Base-by-base conservation (phyloP, 2,329 filamentous ascomycete species). In the Apiospora arundinis region DNA sequence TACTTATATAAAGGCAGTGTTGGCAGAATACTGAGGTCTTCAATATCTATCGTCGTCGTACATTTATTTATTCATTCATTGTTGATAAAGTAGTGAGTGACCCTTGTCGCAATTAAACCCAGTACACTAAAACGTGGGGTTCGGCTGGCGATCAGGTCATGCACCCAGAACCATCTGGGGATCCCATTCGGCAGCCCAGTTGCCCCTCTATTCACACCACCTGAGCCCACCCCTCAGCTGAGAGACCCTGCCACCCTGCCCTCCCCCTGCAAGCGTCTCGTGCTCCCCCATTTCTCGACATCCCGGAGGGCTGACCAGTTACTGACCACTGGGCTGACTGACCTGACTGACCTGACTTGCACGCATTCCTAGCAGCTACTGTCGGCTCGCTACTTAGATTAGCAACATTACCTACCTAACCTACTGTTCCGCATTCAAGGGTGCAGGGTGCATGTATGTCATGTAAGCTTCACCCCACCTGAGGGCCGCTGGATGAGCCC, bases 391-490 rank as follows among this genome's bases (percentile, higher is more conserved):
- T n/a, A n/a, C n/a, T n/a, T n/a, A n/a, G n/a, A n/a, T 23, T 52
- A 56, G 23, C 23, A 56, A 23, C 49, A 56, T 56, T 40, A 63
- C n/a, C n/a, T n/a, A n/a, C n/a, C n/a, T n/a, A n/a, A n/a, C n/a
- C n/a, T n/a, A n/a, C 52, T 60, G 52, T 37, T 21, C 52, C 52
- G 52, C 28, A 60, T 25, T 32, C 42, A 45, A 14, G 8, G 40
- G 40, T 42, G 40, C 12, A 2, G 11, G 11, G 18, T 48, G 21
- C 23, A 56, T 49, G 25, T 63, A 63, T 63, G 56, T 63, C 56
- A 63, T 63, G 32, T 60, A 60, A 60, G 32, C 56, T 63, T 63
- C 56, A 63, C 56, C 56, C 56, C 56, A 63, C 56, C 56, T 40
- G 3, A 37, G 40, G 56, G 32, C 56, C 56, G 56, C 21, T 60